These are phyloP conservation scores for Fonsecaea multimorphosa DNA, from an alignment of 2,329 filamentous ascomycete species.

Conservation along the genomic window DNA sequence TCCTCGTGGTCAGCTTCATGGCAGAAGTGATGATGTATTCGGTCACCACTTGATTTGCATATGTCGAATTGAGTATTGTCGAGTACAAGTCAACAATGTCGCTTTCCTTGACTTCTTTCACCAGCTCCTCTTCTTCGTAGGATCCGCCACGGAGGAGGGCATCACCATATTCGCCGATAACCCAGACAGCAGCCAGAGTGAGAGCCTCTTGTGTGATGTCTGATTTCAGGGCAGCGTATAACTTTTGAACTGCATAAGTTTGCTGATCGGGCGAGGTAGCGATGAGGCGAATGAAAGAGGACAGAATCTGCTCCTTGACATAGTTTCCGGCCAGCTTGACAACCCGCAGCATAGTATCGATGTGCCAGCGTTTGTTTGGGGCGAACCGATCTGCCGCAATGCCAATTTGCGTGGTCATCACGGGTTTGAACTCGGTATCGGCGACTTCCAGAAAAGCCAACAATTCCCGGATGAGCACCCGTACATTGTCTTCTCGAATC, in stretches of 20 bases:
- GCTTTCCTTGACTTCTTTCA: slow-evolving; percentile 79
- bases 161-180: slow-evolving; percentile 96
- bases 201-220: slow-evolving; percentile 98
- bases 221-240: slow-evolving; percentile 88
- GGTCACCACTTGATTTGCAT: slow-evolving; percentile 85
- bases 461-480: slow-evolving; percentile 89
- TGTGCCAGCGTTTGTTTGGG: slow-evolving; percentile 97
- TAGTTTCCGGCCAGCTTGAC: slow-evolving; percentile 93
- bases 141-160: slow-evolving; percentile 84
- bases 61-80: slow-evolving; percentile 91
- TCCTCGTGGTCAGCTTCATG: slow-evolving; percentile 90
- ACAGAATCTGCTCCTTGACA: slow-evolving; percentile 96
- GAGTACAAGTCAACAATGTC: slow-evolving; percentile 93
- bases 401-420: slow-evolving; percentile 97
- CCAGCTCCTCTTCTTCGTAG: slow-evolving; percentile 92
- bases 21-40: slow-evolving; percentile 96
- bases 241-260: slow-evolving; percentile 94
- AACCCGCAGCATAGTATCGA: slow-evolving; percentile 95
- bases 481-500: slow-evolving; percentile 95
- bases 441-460: slow-evolving; percentile 95
- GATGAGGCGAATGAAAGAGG: slow-evolving; percentile 93
- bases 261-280: slow-evolving; percentile 93
- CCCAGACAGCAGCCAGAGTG: slow-evolving; percentile 92
- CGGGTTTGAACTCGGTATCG: slow-evolving; percentile 97
- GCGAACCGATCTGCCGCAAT: slow-evolving; percentile 95